Evolutionary conservation across 2,329 filamentous ascomycete species (phyloP), one percentile per base, ranked within the genome.

Genomic region (Aquanectria penicillioides): DNA sequence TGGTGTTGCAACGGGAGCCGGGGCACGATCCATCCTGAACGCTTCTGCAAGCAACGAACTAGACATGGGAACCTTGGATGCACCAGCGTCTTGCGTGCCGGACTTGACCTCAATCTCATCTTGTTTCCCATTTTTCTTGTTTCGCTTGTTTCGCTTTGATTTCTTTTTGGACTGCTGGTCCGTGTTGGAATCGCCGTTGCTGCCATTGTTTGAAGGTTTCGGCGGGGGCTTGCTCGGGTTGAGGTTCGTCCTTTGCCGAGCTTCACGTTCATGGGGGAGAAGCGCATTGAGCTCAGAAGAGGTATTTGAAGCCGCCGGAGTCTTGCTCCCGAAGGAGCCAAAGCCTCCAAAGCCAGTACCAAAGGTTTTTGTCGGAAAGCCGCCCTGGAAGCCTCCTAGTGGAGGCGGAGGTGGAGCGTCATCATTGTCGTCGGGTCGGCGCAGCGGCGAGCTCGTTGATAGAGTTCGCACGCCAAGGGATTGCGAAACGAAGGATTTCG

Each of bases 251-350:
- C 65, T 71, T 47, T 69, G 51, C 9, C 75, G 73, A 29, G 77
- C 77, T 31, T 72, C 71, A n/a, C 64, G 44, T 53, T 79, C 77
- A 40, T 79, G 77, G 3, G 77, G 77, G 6, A 79, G 71, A 31
- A 79, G 65, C 2, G 66, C 67, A 4, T 51, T 38, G 3, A 52
- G 17, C n/a, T 11, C 38, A 28, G 56, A 37, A 23, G 26, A 17
- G 11, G 11, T 29, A 3, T 57, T 48, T 4, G 47, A 13, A 8
- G 46, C 38, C 13, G 61, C 23, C 9, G 41, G 18, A 47, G 58
- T 52, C 26, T 62, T 52, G 50, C 55, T 62, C 47, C 63, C 51
- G 59, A 67, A 74, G 50, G 54, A 63, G 23, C 53, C 72, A 48
- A 65, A 69, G 41, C 46, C 56, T 61, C 69, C 69, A 12, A 64